Conservation (phyloP, 1,139 yeast species). For the Zygosaccharomyces sapae region DNA sequence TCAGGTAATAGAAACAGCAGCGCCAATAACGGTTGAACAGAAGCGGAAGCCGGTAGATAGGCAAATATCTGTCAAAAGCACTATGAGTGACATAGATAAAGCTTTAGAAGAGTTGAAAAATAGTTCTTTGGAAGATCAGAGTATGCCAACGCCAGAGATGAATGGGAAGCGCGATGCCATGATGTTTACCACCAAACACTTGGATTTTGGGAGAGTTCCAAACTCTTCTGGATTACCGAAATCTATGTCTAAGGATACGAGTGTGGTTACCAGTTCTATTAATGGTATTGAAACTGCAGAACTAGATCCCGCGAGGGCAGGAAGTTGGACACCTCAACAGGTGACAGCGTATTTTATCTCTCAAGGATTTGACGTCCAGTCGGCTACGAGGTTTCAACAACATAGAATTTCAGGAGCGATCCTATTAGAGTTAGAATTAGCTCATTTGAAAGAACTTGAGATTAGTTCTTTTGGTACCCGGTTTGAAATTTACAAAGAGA, state of each 20-base stretch:
- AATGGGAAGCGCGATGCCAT: conserved; percentile 16
- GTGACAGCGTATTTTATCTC: conserved; percentile 73
- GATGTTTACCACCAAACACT: conserved; percentile 16
- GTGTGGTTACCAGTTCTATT: conserved; percentile 7
- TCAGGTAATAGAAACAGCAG: conserved; percentile 27
- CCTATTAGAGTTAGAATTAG: conserved; percentile 75
- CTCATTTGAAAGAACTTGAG: conserved; percentile 85
- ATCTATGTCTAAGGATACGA: conserved; percentile 12
- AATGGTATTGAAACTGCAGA: conserved; percentile 15
- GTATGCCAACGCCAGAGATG: neutral
- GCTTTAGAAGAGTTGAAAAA: conserved; percentile 69
- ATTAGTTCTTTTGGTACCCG: conserved; percentile 92
- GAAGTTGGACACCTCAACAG: conserved; percentile 80
- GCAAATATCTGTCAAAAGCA: conserved; percentile 47
- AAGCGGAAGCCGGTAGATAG: conserved; percentile 19
- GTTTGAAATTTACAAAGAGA: conserved; percentile 85
- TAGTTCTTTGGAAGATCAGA: conserved; percentile 24
- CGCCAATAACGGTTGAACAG: conserved; percentile 10
- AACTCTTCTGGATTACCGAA: conserved; percentile 10
- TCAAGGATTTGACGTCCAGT: conserved; percentile 66
- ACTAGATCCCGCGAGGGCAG: conserved; percentile 49
- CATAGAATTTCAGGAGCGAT: conserved; percentile 90
- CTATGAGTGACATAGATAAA: conserved; percentile 77
- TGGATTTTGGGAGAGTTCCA: conserved; percentile 10
- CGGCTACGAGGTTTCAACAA: conserved; percentile 73